phyloP scores from a whole-genome alignment of 2,329 filamentous ascomycete species.

The Xylaria sp. region DNA sequence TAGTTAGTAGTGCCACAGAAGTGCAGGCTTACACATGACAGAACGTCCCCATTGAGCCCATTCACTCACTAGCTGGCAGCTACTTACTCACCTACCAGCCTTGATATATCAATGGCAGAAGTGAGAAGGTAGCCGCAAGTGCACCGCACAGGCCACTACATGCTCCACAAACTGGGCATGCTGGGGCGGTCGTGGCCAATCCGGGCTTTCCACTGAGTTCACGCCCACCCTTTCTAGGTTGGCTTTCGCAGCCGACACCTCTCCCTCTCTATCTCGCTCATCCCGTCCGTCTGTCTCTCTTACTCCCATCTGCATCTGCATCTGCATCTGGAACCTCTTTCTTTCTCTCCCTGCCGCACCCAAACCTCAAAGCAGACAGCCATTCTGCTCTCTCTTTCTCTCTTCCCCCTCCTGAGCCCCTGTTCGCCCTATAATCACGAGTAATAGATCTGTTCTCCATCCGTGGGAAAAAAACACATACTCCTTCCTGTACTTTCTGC shows the following conservation, averaged over 20 bases:
- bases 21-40: conserved; percentile 15
- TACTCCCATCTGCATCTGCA: conserved; percentile 20
- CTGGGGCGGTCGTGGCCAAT: conserved; percentile 27
- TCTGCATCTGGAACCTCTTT: conserved; percentile 1
- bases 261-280: conserved; percentile 36
- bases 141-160: conserved; percentile 27
- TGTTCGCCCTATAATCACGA: neutral
- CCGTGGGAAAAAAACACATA: neutral
- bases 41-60: neutral
- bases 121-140: conserved; percentile 32
- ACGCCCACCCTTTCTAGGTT: conserved; percentile 32
- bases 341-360: conserved; percentile 3
- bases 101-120: conserved; percentile 31
- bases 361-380: conserved; percentile 8
- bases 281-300: conserved; percentile 22
- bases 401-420: neutral
- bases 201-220: conserved; percentile 29
- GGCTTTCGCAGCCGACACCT: conserved; percentile 38
- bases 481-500: conserved; percentile 14
- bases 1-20: conserved; percentile 6
- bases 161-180: conserved; percentile 8
- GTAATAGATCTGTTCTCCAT: neutral
- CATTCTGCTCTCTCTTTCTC: neutral
- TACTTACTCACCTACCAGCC: neutral
- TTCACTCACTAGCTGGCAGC: neutral